phyloP scores from a whole-genome alignment of 805 yeast genomes.

The Starmerella vaccinii region DNA sequence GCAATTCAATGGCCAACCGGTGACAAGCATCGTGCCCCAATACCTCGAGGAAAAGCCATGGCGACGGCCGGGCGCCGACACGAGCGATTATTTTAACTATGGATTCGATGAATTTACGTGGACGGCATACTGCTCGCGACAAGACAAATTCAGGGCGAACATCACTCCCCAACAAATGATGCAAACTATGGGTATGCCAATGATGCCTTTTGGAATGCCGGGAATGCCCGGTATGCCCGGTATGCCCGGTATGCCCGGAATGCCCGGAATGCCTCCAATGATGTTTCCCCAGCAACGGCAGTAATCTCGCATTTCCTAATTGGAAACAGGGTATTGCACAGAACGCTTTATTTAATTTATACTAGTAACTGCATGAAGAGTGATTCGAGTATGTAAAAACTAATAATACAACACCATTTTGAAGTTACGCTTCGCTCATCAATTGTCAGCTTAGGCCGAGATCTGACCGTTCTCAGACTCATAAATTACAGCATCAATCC shows the following conservation, averaged over 20 bases:
- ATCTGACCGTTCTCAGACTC: conserved; percentile 9
- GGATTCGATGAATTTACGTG: conserved; percentile 96
- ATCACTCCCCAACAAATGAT: conserved; percentile 67
- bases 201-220: conserved; percentile 28
- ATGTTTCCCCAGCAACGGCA: conserved; percentile 13
- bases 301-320: too few relatives aligned
- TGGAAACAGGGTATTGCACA: too few relatives aligned
- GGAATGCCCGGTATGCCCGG: background rate
- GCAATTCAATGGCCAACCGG: conserved; percentile 65
- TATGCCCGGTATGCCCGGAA: conserved; percentile 2
- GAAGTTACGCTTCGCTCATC: too few relatives aligned
- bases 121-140: conserved; percentile 84
- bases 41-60: conserved; percentile 90
- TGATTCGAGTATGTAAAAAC: background rate
- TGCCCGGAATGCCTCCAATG: conserved; percentile 14
- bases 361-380: background rate
- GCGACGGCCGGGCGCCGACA: conserved; percentile 95
- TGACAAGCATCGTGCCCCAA: conserved; percentile 70
- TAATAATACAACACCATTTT: too few relatives aligned
- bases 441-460: background rate
- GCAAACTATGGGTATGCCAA: conserved; percentile 35
- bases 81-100: conserved; percentile 87
- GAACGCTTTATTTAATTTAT: background rate
- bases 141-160: conserved; percentile 67
- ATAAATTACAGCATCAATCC: conserved; percentile 24